phyloP scores from a whole-genome alignment of 176 grass and related monocot genomes.

The Puccinellia tenuiflora region DNA sequence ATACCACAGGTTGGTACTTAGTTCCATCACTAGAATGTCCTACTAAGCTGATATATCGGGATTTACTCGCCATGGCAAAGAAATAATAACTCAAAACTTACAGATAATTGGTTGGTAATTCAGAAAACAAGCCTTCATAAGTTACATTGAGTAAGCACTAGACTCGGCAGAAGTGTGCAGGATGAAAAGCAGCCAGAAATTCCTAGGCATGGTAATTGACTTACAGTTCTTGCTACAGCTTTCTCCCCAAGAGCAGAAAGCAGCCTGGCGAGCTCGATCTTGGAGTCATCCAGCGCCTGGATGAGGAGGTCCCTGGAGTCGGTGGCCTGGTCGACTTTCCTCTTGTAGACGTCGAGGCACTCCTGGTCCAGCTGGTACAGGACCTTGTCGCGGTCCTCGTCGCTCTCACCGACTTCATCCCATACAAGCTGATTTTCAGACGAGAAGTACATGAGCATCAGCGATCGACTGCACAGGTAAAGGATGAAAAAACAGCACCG shows the following conservation, averaged over 20 bases:
- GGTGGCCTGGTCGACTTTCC: conserved; percentile 92
- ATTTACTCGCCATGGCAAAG: no score
- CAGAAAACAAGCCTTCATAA: background rate
- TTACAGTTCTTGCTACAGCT: conserved; percentile 74
- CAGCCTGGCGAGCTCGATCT: conserved; percentile 86
- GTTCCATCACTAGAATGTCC: no score
- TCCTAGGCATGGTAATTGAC: background rate
- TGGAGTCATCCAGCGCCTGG: conserved; percentile 89
- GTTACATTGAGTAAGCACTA: conserved; percentile 5
- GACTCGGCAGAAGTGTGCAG: background rate
- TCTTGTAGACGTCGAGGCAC: conserved; percentile 98
- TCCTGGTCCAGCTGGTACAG: conserved; percentile 93
- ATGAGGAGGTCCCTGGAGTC: conserved; percentile 83
- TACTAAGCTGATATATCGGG: no score
- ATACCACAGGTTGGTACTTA: no score
- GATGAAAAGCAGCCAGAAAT: background rate
- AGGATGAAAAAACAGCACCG: background rate
- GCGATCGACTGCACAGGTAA: background rate
- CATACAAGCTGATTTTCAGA: conserved; percentile 52
- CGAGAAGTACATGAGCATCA: background rate
- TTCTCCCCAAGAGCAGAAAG: conserved; percentile 94
- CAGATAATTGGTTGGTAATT: no score
- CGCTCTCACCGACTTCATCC: conserved; percentile 97
- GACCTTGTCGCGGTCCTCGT: conserved; percentile 93
- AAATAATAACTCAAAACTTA: no score